Conservation (phyloP, 1,284 basidiomycete species). For the Sporisorium iseilematis-ciliati region DNA sequence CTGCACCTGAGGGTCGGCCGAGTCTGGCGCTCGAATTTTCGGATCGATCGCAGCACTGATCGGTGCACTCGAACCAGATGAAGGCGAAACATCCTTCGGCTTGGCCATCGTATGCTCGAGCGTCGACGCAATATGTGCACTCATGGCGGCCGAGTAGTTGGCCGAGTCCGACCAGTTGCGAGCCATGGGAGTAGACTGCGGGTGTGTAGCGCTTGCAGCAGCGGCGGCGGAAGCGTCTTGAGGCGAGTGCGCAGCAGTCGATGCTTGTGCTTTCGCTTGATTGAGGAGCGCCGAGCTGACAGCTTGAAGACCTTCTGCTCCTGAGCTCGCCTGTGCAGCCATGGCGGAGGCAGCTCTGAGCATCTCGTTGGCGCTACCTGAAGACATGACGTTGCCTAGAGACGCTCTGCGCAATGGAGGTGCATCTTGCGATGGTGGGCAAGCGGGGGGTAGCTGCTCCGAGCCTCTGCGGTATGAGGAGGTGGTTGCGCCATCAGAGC, state of each 20-base stretch:
- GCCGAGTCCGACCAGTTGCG: slow-evolving; percentile 44
- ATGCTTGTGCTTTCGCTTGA: slow-evolving; percentile 53
- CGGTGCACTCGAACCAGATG: slow-evolving; percentile 4
- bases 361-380: slow-evolving; percentile 51
- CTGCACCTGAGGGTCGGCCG: slow-evolving; percentile 29
- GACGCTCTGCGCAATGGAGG: slow-evolving; percentile 32
- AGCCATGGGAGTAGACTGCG: slow-evolving; percentile 33
- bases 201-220: slow-evolving; percentile 3
- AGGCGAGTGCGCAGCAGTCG: slow-evolving; percentile 16
- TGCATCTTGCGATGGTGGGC: neutral
- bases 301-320: slow-evolving; percentile 52
- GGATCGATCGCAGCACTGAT: slow-evolving; percentile 31
- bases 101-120: slow-evolving; percentile 29
- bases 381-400: slow-evolving; percentile 8
- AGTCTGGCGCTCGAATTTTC: slow-evolving; percentile 7
- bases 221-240: slow-evolving; percentile 1
- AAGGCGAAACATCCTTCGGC: slow-evolving; percentile 4
- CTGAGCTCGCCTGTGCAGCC: slow-evolving; percentile 52
- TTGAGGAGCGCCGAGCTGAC: slow-evolving; percentile 54
- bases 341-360: slow-evolving; percentile 55
- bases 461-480: slow-evolving; percentile 36
- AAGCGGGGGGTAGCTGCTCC: slow-evolving; percentile 21
- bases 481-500: slow-evolving; percentile 9
- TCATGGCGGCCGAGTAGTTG: slow-evolving; percentile 57
- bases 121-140: slow-evolving; percentile 46